These are phyloP conservation scores for Patellifolia procumbens DNA, from an alignment of 179 eudicot species.

Conservation along the genomic window DNA sequence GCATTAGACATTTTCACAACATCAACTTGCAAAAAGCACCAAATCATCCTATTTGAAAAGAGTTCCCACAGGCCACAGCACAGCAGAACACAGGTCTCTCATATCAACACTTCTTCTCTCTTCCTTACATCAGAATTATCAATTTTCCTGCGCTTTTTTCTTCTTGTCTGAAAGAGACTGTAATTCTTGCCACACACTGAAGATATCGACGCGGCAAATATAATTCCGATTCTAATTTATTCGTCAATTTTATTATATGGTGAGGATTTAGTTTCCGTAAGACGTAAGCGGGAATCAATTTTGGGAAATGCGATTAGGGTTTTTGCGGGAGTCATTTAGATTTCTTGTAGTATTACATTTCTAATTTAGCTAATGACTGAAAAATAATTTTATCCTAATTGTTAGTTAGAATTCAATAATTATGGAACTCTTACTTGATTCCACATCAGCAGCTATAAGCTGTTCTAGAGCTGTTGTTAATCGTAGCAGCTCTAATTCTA, in stretches of 20 bases:
- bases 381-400: neutral
- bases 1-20: neutral
- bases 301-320: conserved; percentile 23
- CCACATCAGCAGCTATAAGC: conserved; percentile 30
- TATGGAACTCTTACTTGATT: conserved; percentile 35
- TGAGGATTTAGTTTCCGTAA: neutral
- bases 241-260: neutral
- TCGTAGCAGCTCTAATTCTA: conserved; percentile 29
- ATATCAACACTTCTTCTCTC: neutral
- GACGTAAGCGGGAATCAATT: neutral
- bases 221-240: neutral
- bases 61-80: neutral
- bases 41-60: conserved; percentile 9
- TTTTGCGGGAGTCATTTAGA: conserved; percentile 2
- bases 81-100: neutral
- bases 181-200: neutral
- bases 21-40: conserved; percentile 14
- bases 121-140: neutral
- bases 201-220: neutral
- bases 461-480: conserved; percentile 28
- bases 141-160: neutral
- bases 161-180: neutral
- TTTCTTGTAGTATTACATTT: conserved; percentile 17
- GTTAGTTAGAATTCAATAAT: neutral
- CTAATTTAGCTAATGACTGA: conserved; percentile 16